Evolutionary conservation across 306 rosid genomes (phyloP).

Genomic region (Herpetospermum pedunculosum): DNA sequence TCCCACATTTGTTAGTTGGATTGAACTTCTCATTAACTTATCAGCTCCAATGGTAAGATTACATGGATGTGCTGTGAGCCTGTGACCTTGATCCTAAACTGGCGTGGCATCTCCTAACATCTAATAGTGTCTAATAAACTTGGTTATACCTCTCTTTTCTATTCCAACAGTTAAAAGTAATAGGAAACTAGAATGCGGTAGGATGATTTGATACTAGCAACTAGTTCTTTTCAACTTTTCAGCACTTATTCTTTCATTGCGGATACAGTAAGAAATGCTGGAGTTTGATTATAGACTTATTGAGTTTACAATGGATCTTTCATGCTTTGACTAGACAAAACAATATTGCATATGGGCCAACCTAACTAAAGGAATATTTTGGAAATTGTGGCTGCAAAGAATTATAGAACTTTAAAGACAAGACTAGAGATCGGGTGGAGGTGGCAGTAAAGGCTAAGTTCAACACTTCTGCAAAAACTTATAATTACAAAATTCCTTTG

Average conservation of each 20-base stretch:
- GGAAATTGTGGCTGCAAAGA: background rate
- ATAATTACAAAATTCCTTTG: background rate
- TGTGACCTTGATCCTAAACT: background rate
- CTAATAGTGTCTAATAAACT: background rate
- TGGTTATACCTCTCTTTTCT: background rate
- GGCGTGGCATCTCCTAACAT: background rate
- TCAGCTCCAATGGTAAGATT: background rate
- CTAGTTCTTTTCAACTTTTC: background rate
- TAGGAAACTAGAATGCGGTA: background rate
- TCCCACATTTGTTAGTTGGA: background rate
- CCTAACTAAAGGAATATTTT: background rate
- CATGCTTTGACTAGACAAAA: background rate
- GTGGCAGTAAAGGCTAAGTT: background rate
- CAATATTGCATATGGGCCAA: background rate
- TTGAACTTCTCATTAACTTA: background rate
- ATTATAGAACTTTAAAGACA: background rate
- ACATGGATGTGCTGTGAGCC: background rate
- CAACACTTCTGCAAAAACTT: background rate
- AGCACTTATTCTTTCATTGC: background rate
- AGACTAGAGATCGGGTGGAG: background rate
- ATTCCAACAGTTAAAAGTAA: background rate
- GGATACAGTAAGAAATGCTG: background rate
- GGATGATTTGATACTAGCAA: background rate
- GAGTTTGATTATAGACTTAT: background rate
- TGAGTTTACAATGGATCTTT: background rate